A percentile compares a stretch with the other conserved stretches of the same genome.
Conservation (phyloP, 2,329 filamentous ascomycete species). For the Sporothrix curviconia region DNA sequence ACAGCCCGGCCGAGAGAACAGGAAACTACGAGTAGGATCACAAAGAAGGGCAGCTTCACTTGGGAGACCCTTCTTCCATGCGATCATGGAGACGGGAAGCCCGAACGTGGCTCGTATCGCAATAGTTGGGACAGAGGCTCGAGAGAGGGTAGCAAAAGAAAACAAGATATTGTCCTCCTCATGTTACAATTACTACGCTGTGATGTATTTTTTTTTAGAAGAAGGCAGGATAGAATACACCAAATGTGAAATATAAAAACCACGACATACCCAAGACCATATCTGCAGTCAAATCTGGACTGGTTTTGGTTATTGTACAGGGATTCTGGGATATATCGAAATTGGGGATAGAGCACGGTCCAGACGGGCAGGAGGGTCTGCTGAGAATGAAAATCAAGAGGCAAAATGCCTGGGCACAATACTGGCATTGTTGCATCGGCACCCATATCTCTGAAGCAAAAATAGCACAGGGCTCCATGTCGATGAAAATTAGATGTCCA, state of each 20-base stretch:
- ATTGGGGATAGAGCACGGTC: neutral
- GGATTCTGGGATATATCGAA: neutral
- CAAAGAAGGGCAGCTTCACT: too few relatives aligned
- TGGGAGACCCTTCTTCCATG: too few relatives aligned
- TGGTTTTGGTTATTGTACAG: too few relatives aligned
- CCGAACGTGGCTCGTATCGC: neutral
- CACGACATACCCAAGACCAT: too few relatives aligned
- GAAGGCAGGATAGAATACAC: neutral
- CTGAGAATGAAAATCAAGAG: neutral
- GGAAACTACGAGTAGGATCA: too few relatives aligned
- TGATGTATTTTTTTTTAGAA: neutral
- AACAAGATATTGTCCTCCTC: neutral
- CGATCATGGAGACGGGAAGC: neutral
- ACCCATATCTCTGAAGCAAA: neutral
- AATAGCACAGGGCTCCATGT: neutral
- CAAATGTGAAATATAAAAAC: too few relatives aligned
- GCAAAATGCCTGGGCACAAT: neutral
- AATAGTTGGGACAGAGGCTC: neutral
- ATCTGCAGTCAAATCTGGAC: too few relatives aligned
- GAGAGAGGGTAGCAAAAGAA: neutral
- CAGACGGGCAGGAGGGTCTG: neutral
- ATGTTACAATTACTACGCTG: conserved; percentile 1
- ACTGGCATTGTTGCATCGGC: neutral
- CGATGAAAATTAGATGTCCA: neutral
- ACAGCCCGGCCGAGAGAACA: neutral